A percentile compares a stretch with the other conserved stretches of the same genome.
These are phyloP conservation scores for Erythrobasidium yunnanense DNA, from an alignment of 768 basidiomycete species.

Conservation along the genomic window DNA sequence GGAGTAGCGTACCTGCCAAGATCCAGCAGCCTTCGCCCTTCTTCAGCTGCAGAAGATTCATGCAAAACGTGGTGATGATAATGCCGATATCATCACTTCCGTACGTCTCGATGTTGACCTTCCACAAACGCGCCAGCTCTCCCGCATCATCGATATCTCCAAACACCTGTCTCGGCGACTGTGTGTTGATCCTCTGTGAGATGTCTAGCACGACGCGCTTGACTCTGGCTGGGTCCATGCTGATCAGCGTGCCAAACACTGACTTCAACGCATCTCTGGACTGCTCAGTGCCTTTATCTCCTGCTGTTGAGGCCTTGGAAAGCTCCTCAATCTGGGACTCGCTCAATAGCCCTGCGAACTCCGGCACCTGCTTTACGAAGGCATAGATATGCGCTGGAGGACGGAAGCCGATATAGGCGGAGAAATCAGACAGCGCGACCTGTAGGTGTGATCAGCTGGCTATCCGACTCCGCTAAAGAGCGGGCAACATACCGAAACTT, in stretches of 20 bases:
- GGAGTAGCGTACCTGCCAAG: constrained; percentile 21
- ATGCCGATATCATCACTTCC: constrained; percentile 31
- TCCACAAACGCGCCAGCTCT: constrained; percentile 29
- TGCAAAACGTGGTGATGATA: constrained; percentile 22
- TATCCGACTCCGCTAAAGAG: background rate
- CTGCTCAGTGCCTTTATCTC: background rate
- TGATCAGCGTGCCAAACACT: constrained; percentile 31
- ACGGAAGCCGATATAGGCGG: constrained; percentile 35
- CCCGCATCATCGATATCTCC: constrained; percentile 26
- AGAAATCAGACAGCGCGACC: background rate
- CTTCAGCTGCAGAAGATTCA: constrained; percentile 32
- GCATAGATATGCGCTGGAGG: constrained; percentile 26
- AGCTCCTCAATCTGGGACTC: constrained; percentile 3
- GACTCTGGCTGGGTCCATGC: constrained; percentile 1
- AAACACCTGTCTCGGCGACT: constrained; percentile 29
- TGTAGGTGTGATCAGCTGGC: background rate
- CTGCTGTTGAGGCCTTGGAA: background rate
- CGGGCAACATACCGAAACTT: constrained; percentile 28
- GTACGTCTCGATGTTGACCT: constrained; percentile 25
- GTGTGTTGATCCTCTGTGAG: background rate
- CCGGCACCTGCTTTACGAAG: constrained; percentile 9
- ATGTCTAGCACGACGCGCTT: constrained; percentile 20
- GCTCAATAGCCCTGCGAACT: constrained; percentile 15
- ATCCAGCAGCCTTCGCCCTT: constrained; percentile 35
- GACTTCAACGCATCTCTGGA: constrained; percentile 22